phyloP scores from a whole-genome alignment of 106 monocot species.

The Allium sativum region DNA sequence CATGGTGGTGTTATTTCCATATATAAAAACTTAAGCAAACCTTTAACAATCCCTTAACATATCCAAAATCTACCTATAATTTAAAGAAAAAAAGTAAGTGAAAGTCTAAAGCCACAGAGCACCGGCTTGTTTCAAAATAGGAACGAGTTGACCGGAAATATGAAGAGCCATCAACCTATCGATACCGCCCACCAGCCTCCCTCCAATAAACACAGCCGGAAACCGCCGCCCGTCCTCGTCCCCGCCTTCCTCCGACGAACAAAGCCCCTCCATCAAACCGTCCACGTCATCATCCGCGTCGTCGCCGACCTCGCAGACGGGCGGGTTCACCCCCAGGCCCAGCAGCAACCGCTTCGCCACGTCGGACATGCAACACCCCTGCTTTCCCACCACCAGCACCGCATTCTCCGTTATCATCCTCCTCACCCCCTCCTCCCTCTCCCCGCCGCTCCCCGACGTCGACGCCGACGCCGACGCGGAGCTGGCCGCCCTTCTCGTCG shows the following conservation, averaged over 20 bases:
- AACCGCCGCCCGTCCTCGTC: constrained; percentile 7
- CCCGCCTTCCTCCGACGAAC: not conserved
- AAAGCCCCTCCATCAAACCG: not conserved
- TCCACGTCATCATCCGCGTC: constrained; percentile 6
- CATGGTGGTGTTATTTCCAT: no score
- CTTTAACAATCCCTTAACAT: no score
- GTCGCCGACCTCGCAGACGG: constrained; percentile 43
- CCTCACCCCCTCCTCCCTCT: not conserved
- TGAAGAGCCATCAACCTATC: constrained; percentile 70
- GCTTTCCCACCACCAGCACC: constrained; percentile 61
- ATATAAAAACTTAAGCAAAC: no score
- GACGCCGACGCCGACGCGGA: not conserved
- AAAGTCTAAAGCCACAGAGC: constrained; percentile 60
- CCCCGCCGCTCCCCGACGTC: not conserved
- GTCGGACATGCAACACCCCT: constrained; percentile 73
- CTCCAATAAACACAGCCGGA: constrained; percentile 69
- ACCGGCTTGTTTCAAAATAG: constrained; percentile 64
- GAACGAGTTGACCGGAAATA: constrained; percentile 74
- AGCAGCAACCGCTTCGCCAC: constrained; percentile 52
- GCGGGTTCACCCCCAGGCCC: constrained; percentile 66
- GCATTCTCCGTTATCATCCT: constrained; percentile 41
- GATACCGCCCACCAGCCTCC: constrained; percentile 46
- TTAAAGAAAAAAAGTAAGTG: not conserved
- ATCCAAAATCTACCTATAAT: no score
- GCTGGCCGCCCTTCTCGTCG: not conserved